Evolutionary conservation across 1,139 yeast species (phyloP).

Genomic region (Wickerhamomyces sp.): DNA sequence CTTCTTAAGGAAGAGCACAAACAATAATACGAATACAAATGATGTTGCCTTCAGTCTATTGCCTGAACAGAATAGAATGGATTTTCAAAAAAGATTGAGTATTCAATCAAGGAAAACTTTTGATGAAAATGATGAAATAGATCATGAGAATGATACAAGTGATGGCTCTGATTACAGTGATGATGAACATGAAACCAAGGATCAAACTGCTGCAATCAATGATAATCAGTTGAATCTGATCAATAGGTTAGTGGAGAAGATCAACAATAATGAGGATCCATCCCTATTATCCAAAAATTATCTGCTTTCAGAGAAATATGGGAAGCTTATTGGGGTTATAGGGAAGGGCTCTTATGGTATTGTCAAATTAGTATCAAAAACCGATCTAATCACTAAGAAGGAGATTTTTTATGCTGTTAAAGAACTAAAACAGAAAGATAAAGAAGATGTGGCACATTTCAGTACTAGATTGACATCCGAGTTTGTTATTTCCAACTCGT

Average conservation of each 20-base stretch:
- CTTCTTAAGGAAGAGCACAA: constrained; percentile 23
- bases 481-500: constrained; percentile 66
- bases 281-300: constrained; percentile 21
- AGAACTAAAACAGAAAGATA: constrained; percentile 49
- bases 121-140: constrained; percentile 14
- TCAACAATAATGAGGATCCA: constrained; percentile 29
- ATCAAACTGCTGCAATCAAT: constrained; percentile 48
- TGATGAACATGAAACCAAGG: constrained; percentile 19
- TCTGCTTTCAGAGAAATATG: constrained; percentile 45
- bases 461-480: constrained; percentile 70
- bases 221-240: constrained; percentile 49
- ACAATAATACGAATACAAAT: constrained; percentile 16
- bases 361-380: constrained; percentile 48
- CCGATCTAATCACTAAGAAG: constrained; percentile 27
- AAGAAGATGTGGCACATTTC: constrained; percentile 54
- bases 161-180: constrained; percentile 26
- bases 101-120: constrained; percentile 27
- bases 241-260: constrained; percentile 41
- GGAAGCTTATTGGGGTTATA: constrained; percentile 54
- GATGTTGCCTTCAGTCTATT: constrained; percentile 32
- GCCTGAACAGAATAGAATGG: constrained; percentile 33
- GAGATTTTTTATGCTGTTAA: constrained; percentile 63
- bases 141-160: constrained; percentile 7
- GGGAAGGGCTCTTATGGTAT: constrained; percentile 72
- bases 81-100: constrained; percentile 32